Evolutionary conservation across 1,139 yeast species (phyloP), one percentile per base, ranked within the genome.

Genomic region (Meyerozyma elateridarum): DNA sequence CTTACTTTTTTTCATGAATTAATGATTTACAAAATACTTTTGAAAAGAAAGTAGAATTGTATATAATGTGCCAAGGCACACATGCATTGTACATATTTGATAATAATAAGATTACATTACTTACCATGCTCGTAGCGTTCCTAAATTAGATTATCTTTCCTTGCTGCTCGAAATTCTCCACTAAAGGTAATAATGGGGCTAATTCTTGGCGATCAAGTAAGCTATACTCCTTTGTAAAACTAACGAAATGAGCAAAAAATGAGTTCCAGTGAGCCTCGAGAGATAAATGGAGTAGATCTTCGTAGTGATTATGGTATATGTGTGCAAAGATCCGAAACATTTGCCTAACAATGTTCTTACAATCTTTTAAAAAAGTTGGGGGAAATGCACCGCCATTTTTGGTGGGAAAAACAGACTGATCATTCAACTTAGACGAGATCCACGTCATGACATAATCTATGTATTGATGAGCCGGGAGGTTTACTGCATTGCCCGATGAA

Each of bases 221-320:
- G 35, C 75, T 80, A 57, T 85, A 91, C 45, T 88, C 95, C 48
- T 83, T 82, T 12, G 83, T 77, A 50, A 91, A 85, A 36, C 95
- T 82, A 32, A 89, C 73, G 52, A 84, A 91, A 56, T 93, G 98
- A n/a, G 96, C 93, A 59, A 91, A 93, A 50, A 89, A 87, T 4
- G 97, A 88, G 58, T 93, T 91, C 95, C 96, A 91, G 55, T 93
- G 98, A 2, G 98, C 96, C 55, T 91, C 98, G 39, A 91, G 59
- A 4, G 95, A 81, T 40, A 93, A 63, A 56, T 91, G 97, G 18
- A 91, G 79, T 25, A 91, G 75, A 51, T 82, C 85, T 45, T 91
- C 98, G 57, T 88, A 91, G 56, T 91, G 98, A 53, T 88, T 87
- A 58, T 87, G 85, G 55, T 89, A 91, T 22, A 91, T 80, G 54